Conservation (phyloP, 2,329 filamentous ascomycete genomes). For the Aspergillus viridinutans region DNA sequence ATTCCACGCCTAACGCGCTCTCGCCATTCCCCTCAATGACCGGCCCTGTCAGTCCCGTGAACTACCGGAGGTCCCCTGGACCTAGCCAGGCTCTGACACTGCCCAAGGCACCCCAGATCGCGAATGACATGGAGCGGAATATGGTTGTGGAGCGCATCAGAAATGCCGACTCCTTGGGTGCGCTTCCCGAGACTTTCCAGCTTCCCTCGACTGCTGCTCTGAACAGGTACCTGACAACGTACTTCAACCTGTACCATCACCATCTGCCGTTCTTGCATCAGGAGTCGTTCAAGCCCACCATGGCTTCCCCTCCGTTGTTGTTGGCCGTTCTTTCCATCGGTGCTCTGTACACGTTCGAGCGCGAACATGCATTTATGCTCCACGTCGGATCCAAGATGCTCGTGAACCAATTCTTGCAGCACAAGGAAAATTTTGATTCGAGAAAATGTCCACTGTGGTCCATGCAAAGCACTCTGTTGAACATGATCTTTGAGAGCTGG, state of each 20-base stretch:
- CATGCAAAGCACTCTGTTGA: slow-evolving; percentile 93
- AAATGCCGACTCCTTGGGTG: slow-evolving; percentile 71
- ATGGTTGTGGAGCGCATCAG: slow-evolving; percentile 83
- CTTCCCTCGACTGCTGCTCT: slow-evolving; percentile 74
- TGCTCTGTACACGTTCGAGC: slow-evolving; percentile 92
- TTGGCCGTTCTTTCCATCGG: slow-evolving; percentile 92
- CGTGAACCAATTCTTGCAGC: slow-evolving; percentile 93
- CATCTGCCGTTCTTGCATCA: slow-evolving; percentile 95
- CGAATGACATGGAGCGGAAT: slow-evolving; percentile 78
- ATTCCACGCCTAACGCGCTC: slow-evolving; percentile 67
- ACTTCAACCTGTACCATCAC: slow-evolving; percentile 96
- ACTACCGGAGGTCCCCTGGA: slow-evolving; percentile 67
- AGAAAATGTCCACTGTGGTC: slow-evolving; percentile 96
- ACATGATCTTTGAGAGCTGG: slow-evolving; percentile 99
- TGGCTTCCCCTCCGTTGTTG: slow-evolving; percentile 75
- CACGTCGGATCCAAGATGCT: slow-evolving; percentile 97
- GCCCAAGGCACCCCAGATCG: slow-evolving; percentile 72
- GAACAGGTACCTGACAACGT: slow-evolving; percentile 90
- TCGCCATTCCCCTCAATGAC: slow-evolving; percentile 69
- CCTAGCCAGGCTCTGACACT: slow-evolving; percentile 61
- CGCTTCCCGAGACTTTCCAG: slow-evolving; percentile 83
- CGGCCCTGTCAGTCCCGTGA: slow-evolving; percentile 63
- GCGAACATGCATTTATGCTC: slow-evolving; percentile 93
- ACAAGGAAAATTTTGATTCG: slow-evolving; percentile 98
- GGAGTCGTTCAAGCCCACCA: slow-evolving; percentile 77